Evolutionary conservation across 768 basidiomycete species (phyloP), one percentile per base, ranked within the genome.

Genomic region (Megacollybia marginata): DNA sequence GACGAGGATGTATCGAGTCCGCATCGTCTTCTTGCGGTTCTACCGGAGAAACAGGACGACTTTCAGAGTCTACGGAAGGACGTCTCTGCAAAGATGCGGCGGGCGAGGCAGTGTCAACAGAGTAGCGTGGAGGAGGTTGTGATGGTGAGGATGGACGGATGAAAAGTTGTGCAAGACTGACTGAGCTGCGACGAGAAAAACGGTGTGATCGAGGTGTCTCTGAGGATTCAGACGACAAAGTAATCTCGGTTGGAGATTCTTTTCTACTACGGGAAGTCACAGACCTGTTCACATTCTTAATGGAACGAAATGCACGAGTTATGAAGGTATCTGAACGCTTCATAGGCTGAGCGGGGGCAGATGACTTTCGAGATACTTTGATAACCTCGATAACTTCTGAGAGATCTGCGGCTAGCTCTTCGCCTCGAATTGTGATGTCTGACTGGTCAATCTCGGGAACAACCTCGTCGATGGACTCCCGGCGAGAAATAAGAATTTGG

Each of bases 381-480:
- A 83, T 68, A 31, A 83, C 75, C 59, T 84, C 82, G 12, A 82
- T 65, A 33, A 83, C 72, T 55, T 81, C 80, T 16, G 76, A 79
- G 52, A 76, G 77, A 51, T 73, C 62, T 13, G 66, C 71, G 23
- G 6, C 23, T 36, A 59, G 61, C 47, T 48, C 54, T 36, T 48
- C 55, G 28, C 44, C 42, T 38, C 38, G 48, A 53, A 45, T 54
- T 54, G 48, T 52, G 35, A 48, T 49, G 50, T 52, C 56, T 57
- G 15, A 15, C 11, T 47, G 12, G 15, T 28, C 28, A 34, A 13
- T 23, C 4, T 44, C 66, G 38, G 59, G 59, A 53, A 65, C 54
- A 61, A 72, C 62, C 23, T 52, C 46, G 40, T 52, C 47, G 15
- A 46, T 43, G 31, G 19, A 62, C 58, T 44, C 36, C 11, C 15